Base-by-base conservation (phyloP, 177 flowering plant species). In the Tripterygium wilfordii region DNA sequence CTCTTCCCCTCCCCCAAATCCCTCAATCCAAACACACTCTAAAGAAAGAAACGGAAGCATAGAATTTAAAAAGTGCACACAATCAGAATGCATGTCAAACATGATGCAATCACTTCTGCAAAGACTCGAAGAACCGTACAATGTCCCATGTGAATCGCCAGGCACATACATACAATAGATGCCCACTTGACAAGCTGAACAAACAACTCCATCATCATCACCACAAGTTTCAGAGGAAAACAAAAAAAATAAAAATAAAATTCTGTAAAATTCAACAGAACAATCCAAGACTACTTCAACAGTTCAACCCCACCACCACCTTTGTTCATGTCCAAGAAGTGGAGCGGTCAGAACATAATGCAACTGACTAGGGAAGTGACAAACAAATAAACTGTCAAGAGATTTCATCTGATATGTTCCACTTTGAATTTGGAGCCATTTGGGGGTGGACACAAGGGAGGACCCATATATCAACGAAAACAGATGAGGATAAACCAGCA, bases 111-210 rank as follows among this genome's bases (percentile, higher is more conserved):
- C 25, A 26, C 22, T n/a, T 5, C 25, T 44, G 36, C 13, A 31
- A 53, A 2, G 15, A 24, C 12, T 18, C 22, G 15, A 44, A 40
- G 20, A 38, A 27, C 50, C 25, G 60, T 54, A 55, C 60, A 37
- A 21, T 30, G 41, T 49, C 45, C 67, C 62, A 62, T 46, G 66
- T 62, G 66, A 58, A 44, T 14, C 18, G 39, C 8, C 42, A 43
- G 1, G 12, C 18, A 50, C 3, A n/a, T n/a, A n/a, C n/a, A n/a
- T n/a, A n/a, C 43, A 46, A 46, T 47, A 10, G 53, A 46, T 49
- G 52, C 60, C 56, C 51, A 43, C 55, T 50, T 49, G 45, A 44
- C 12, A 39, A 27, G n/a, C 36, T 10, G 7, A 28, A n/a, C n/a
- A n/a, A n/a, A n/a, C n/a, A n/a, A n/a, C n/a, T n/a, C n/a, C 51